Evolutionary conservation across 2,329 filamentous ascomycete species (phyloP).

Genomic region (Hypoxylon sp.): DNA sequence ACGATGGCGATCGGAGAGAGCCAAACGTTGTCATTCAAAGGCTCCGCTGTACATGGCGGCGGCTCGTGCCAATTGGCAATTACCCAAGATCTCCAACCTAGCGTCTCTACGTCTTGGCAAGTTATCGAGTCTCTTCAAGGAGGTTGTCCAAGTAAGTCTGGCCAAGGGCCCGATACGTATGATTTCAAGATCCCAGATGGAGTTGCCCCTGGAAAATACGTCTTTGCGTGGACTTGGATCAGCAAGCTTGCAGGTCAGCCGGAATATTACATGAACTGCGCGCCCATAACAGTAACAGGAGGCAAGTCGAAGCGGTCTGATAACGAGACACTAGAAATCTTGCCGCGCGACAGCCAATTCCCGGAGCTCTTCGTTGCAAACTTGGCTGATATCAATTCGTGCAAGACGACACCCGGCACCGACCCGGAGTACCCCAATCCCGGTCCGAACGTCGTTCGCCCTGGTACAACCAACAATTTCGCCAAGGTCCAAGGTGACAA

Average conservation of each 20-base stretch:
- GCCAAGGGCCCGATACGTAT: conserved; percentile 62
- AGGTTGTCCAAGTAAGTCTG: conserved; percentile 72
- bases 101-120: conserved; percentile 69
- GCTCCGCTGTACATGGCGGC: conserved; percentile 77
- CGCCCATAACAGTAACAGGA: conserved; percentile 70
- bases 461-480: conserved; percentile 54
- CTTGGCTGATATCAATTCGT: conserved; percentile 65
- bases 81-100: conserved; percentile 69
- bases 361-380: conserved; percentile 81
- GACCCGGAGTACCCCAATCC: conserved; percentile 76
- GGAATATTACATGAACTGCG: conserved; percentile 83
- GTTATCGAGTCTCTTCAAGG: conserved; percentile 80
- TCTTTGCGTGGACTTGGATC: conserved; percentile 82
- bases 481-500: conserved; percentile 47
- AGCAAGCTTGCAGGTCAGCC: conserved; percentile 78
- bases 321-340: conserved; percentile 53
- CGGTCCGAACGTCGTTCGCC: conserved; percentile 68
- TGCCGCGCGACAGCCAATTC: conserved; percentile 64
- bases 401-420: conserved; percentile 65
- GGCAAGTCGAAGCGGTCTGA: conserved; percentile 47
- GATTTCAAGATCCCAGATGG: conserved; percentile 72
- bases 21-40: conserved; percentile 70
- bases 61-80: conserved; percentile 81
- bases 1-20: conserved; percentile 59
- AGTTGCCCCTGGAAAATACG: conserved; percentile 74